Conservation (phyloP, 1,284 basidiomycete species). For the Cutaneotrichosporon sp. region DNA sequence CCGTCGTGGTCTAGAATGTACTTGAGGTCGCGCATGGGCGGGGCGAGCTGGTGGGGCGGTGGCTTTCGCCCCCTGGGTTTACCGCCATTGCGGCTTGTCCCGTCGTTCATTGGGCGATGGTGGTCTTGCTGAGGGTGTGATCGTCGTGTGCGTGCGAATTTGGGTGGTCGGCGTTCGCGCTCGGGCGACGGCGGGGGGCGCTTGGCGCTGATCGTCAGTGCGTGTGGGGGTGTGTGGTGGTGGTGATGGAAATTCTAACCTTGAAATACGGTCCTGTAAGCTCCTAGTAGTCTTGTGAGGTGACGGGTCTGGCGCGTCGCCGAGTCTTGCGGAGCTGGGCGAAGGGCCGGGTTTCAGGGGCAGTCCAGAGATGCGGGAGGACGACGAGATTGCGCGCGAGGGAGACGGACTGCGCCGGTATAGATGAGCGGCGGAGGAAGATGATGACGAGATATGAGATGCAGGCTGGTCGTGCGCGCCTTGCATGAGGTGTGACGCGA, state of each 20-base stretch:
- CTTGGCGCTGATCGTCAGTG: too few species aligned
- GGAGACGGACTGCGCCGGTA: background rate
- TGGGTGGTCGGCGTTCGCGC: background rate
- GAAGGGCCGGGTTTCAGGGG: too few species aligned
- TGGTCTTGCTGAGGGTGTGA: background rate
- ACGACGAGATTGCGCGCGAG: too few species aligned
- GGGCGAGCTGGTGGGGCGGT: slow-evolving; percentile 11
- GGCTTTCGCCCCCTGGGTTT: too few species aligned
- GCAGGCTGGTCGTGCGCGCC: background rate
- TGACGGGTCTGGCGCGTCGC: too few species aligned
- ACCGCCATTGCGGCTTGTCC: background rate
- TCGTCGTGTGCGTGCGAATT: background rate
- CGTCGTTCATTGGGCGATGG: background rate
- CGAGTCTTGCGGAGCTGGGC: too few species aligned
- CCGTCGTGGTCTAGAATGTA: slow-evolving; percentile 28
- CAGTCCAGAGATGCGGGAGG: too few species aligned
- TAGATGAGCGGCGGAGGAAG: background rate
- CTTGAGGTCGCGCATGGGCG: slow-evolving; percentile 26
- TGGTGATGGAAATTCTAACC: too few species aligned
- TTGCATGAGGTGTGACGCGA: background rate
- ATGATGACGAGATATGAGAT: background rate
- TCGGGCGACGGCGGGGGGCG: too few species aligned
- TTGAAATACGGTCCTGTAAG: too few species aligned
- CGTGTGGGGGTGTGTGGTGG: too few species aligned
- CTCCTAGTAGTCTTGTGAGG: too few species aligned